Percentiles rank a stretch among this genome's conserved stretches.
phyloP scores from a whole-genome alignment of 2,329 filamentous ascomycete species.

The Macrophomina phaseolina region DNA sequence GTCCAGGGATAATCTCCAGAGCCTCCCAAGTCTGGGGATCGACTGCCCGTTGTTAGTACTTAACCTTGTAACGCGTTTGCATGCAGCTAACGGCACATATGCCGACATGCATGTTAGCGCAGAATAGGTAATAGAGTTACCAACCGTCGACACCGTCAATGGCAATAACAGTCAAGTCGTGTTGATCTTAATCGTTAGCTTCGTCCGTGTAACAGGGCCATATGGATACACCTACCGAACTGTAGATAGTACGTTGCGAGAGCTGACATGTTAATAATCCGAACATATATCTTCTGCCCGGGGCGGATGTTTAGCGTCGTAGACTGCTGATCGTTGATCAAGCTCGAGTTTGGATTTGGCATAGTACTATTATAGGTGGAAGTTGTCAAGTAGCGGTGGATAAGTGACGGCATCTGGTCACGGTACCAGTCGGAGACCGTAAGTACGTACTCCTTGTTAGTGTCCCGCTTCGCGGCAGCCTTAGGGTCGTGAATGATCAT shows the following conservation, averaged over 20 bases:
- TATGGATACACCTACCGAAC: too few species aligned
- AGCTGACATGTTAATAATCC: slow-evolving; percentile 72
- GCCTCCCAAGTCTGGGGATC: slow-evolving; percentile 56
- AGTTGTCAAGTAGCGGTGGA: slow-evolving; percentile 52
- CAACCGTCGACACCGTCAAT: too few species aligned
- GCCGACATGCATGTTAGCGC: slow-evolving; percentile 33
- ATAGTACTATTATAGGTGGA: slow-evolving; percentile 57
- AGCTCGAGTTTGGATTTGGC: slow-evolving; percentile 68
- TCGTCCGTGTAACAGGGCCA: too few species aligned
- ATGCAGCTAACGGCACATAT: too few species aligned
- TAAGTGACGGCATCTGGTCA: slow-evolving; percentile 56
- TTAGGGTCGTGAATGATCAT: slow-evolving; percentile 68
- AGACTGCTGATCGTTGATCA: slow-evolving; percentile 73
- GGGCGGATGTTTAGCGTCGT: slow-evolving; percentile 65
- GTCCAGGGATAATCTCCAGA: slow-evolving; percentile 69
- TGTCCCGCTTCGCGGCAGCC: slow-evolving; percentile 35
- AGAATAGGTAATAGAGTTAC: too few species aligned
- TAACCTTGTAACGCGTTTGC: slow-evolving; percentile 39
- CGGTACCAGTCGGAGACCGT: slow-evolving; percentile 75
- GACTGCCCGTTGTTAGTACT: slow-evolving; percentile 44
- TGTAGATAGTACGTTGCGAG: slow-evolving; percentile 55
- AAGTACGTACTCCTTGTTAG: slow-evolving; percentile 68
- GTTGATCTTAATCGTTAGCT: too few species aligned
- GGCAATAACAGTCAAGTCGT: too few species aligned
- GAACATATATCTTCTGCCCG: slow-evolving; percentile 72